Percentiles rank a stretch among this genome's conserved stretches.
Evolutionary conservation across 441 rosid genomes (phyloP).

Genomic region (Geranium incanum): DNA sequence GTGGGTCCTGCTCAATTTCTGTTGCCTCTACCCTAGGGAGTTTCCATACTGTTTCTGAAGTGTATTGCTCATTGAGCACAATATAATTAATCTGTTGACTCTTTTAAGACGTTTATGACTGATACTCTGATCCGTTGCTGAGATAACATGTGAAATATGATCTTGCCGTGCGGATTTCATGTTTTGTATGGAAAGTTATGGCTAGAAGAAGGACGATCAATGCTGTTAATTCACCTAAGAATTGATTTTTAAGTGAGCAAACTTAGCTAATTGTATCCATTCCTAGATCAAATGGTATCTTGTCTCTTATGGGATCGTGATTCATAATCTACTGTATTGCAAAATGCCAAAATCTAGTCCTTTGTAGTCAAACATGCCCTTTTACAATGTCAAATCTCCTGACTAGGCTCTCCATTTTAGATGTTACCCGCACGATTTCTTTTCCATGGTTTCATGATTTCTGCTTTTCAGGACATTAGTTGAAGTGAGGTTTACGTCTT

Average conservation of each 20-base stretch:
- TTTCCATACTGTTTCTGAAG: background rate
- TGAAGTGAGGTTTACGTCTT: background rate
- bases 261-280: background rate
- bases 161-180: background rate
- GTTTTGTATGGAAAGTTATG: background rate
- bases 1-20: background rate
- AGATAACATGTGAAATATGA: background rate
- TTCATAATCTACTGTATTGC: background rate
- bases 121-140: background rate
- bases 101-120: background rate
- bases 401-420: background rate
- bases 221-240: background rate
- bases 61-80: background rate
- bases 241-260: background rate
- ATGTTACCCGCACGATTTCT: background rate
- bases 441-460: background rate
- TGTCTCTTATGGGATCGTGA: background rate
- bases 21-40: background rate
- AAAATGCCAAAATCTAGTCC: background rate
- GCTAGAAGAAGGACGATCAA: conserved; percentile 2
- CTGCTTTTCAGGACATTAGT: background rate
- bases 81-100: background rate
- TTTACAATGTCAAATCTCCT: background rate
- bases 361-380: background rate
- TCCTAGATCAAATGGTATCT: background rate